Percentiles rank a stretch among this genome's conserved stretches.
These are phyloP conservation scores for Cicer bijugum DNA, from an alignment of 306 rosid species.

Conservation along the genomic window DNA sequence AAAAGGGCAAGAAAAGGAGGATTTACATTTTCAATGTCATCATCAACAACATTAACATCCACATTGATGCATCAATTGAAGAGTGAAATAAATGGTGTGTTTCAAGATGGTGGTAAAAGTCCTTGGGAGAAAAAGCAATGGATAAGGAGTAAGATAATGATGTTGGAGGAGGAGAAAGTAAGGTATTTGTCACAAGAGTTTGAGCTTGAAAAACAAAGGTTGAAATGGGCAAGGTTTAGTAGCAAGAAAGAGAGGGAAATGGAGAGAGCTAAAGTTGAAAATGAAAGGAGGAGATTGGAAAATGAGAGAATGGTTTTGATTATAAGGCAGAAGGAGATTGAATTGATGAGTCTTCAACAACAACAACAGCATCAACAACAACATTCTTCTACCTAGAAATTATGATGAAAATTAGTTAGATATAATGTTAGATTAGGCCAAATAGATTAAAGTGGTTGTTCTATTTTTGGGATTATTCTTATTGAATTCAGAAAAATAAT, in stretches of 20 bases:
- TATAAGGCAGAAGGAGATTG: constrained; percentile 68
- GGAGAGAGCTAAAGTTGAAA: constrained; percentile 79
- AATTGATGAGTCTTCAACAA: constrained; percentile 52
- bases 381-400: constrained; percentile 61
- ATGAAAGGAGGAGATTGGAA: constrained; percentile 61
- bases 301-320: constrained; percentile 79
- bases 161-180: constrained; percentile 72
- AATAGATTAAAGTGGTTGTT: constrained; percentile 20
- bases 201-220: constrained; percentile 80
- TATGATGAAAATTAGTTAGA: constrained; percentile 22
- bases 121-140: constrained; percentile 79
- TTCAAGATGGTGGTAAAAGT: constrained; percentile 70
- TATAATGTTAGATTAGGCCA: constrained; percentile 1
- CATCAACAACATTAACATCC: constrained; percentile 35
- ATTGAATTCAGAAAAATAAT: background rate
- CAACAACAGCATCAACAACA: constrained; percentile 56
- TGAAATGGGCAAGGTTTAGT: constrained; percentile 83
- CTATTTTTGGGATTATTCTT: constrained; percentile 3
- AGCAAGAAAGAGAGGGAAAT: constrained; percentile 90
- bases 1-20: constrained; percentile 54
- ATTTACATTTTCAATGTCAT: constrained; percentile 2
- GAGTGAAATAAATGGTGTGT: constrained; percentile 57
- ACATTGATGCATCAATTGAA: constrained; percentile 55
- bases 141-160: constrained; percentile 60
- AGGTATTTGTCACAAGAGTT: constrained; percentile 53